These are phyloP conservation scores for Alliaria petiolata DNA, from an alignment of 345 rosid species.

Conservation along the genomic window DNA sequence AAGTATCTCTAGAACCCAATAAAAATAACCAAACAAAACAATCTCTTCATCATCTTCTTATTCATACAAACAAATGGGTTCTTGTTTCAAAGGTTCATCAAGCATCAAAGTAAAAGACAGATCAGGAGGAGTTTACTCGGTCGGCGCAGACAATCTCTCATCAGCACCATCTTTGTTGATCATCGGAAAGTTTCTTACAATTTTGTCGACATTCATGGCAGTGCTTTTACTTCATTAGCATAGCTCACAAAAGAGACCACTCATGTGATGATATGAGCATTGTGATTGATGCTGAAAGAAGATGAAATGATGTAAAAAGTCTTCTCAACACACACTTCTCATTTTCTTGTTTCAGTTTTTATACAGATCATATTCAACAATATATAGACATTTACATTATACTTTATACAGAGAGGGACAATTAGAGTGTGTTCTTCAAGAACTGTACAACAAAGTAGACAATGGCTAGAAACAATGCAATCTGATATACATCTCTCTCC, in stretches of 20 bases:
- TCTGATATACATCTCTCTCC: constrained; percentile 74
- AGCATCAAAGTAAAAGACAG: constrained; percentile 64
- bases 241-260: not conserved
- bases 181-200: constrained; percentile 21
- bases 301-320: not conserved
- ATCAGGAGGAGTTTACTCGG: constrained; percentile 38
- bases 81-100: constrained; percentile 55
- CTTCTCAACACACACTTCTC: not conserved
- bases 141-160: constrained; percentile 49
- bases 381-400: constrained; percentile 7
- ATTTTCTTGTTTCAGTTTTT: constrained; percentile 3
- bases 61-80: not conserved
- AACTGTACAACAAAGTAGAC: constrained; percentile 83
- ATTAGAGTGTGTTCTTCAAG: constrained; percentile 68
- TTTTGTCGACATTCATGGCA: constrained; percentile 33
- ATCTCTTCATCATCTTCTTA: not conserved
- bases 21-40: not conserved
- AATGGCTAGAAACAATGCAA: constrained; percentile 70
- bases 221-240: constrained; percentile 33
- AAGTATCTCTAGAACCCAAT: constrained; percentile 32
- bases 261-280: not conserved
- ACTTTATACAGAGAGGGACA: not conserved
- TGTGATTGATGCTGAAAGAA: not conserved
- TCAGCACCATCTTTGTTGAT: constrained; percentile 29
- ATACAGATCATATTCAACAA: constrained; percentile 10